phyloP scores from a whole-genome alignment of 169 alveolate genomes.

The Blepharisma undulans region DNA sequence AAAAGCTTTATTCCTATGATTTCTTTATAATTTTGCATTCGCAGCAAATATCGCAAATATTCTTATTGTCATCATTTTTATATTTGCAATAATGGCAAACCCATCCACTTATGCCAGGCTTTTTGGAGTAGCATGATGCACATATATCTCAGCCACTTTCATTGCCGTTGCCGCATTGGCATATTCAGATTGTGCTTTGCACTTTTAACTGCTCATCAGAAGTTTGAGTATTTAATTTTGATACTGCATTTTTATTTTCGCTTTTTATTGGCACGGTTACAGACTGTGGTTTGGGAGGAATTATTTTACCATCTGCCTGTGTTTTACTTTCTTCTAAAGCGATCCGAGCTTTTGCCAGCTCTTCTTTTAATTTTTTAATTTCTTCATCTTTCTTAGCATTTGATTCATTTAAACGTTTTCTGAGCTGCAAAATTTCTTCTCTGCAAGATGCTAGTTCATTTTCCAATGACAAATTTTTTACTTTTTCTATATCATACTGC shows the following conservation, averaged over 20 bases:
- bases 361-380: background rate
- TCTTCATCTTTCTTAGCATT: too few species aligned
- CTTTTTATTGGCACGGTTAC: background rate
- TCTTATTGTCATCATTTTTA: background rate
- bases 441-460: too few species aligned
- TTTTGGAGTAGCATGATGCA: background rate
- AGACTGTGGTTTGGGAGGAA: background rate
- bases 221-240: background rate
- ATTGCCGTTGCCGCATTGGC: background rate
- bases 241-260: background rate
- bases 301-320: background rate
- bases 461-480: too few species aligned
- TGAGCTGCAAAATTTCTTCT: too few species aligned
- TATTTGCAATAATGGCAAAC: background rate
- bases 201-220: background rate
- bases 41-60: too few species aligned
- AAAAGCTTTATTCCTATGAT: too few species aligned
- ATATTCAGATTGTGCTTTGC: background rate
- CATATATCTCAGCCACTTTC: background rate
- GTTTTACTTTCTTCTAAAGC: background rate
- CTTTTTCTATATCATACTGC: too few species aligned
- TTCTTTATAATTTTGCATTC: too few species aligned
- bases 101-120: background rate
- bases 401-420: too few species aligned
- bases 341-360: background rate